Evolutionary conservation across 352 stramenopile species (phyloP), one percentile per base, ranked within the genome.

Genomic region (Phytophthora palmivora): DNA sequence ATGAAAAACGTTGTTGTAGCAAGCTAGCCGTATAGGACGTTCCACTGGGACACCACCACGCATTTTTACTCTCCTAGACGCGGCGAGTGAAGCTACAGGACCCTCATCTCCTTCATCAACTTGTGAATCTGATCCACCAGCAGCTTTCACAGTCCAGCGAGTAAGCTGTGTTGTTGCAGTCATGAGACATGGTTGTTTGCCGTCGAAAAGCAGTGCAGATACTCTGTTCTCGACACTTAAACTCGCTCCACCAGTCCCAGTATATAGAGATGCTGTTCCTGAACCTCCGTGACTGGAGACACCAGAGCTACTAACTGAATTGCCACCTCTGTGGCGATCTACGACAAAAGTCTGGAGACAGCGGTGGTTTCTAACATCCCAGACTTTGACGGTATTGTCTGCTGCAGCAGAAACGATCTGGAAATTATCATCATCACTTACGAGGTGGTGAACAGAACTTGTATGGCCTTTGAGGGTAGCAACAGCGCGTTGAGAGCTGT

Each of bases 301-400:
- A 21, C 12, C 50, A 47, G 33, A 30, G 41, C 33, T 53, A 2
- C 9, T 49, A 33, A 18, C 43, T 6, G 47, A 38, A 28, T 42
- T 45, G 9, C 44, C 58, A 2, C 52, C 52, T 66, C 65, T 34
- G 30, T 73, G 58, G 46, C 76, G 74, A 32, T 73, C 65, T 39
- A 91, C 80, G 7, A 84, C 69, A 57, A 91, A 93, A 11, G 84
- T 95, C 64, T 95, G 87, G 0, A 92, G 62, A 53, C 85, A 95
- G 1, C 85, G 80, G 43, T 92, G 81, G 37, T 89, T 93, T 39
- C 84, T 76, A 19, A 95, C 79, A 37, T 95, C 85, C 85, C 85
- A 95, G 8, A 95, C 81, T 49, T 94, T 94, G 38, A 93, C 79
- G 11, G 79, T 91, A 64, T 93, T 95, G 58, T 95, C 83, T 19